Percentiles rank a stretch among this genome's conserved stretches.
Evolutionary conservation across 1,139 yeast genomes (phyloP).

Genomic region (Geotrichum citri-aurantii): DNA sequence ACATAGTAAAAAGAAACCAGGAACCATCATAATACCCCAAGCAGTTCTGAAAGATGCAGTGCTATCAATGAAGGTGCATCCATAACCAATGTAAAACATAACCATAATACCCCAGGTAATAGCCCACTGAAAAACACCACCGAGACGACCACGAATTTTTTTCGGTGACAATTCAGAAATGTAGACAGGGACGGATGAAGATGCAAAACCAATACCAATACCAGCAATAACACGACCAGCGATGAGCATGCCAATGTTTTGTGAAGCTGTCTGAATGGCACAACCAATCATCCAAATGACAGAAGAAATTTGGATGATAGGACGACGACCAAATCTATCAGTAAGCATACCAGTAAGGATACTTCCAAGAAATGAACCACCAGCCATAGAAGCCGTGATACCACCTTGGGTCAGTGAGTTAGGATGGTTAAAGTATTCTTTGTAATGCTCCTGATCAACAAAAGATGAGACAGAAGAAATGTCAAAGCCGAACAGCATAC

Average conservation of each 20-base stretch:
- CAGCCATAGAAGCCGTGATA: slow-evolving; percentile 87
- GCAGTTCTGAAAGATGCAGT: slow-evolving; percentile 58
- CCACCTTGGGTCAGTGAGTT: slow-evolving; percentile 62
- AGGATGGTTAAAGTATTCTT: slow-evolving; percentile 36
- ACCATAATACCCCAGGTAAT: slow-evolving; percentile 61
- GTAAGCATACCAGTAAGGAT: slow-evolving; percentile 43
- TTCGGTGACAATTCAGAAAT: slow-evolving; percentile 68
- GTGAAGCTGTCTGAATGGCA: slow-evolving; percentile 70
- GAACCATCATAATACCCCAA: slow-evolving; percentile 62
- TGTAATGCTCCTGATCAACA: slow-evolving; percentile 60
- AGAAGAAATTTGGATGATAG: slow-evolving; percentile 67
- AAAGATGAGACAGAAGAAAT: slow-evolving; percentile 87
- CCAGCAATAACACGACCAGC: slow-evolving; percentile 64
- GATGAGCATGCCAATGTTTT: slow-evolving; percentile 64
- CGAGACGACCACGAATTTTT: slow-evolving; percentile 58
- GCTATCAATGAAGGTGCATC: slow-evolving; percentile 47
- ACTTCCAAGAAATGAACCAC: slow-evolving; percentile 65
- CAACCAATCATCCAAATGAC: slow-evolving; percentile 76
- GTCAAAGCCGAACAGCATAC: slow-evolving; percentile 95
- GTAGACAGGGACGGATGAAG: slow-evolving; percentile 67
- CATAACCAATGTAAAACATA: slow-evolving; percentile 56
- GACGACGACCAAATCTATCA: slow-evolving; percentile 71
- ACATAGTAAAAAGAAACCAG: slow-evolving; percentile 48
- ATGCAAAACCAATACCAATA: slow-evolving; percentile 63
- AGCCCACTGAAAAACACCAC: slow-evolving; percentile 62